These are phyloP conservation scores for Crotalaria pallida DNA, from an alignment of 306 rosid species.

Conservation along the genomic window DNA sequence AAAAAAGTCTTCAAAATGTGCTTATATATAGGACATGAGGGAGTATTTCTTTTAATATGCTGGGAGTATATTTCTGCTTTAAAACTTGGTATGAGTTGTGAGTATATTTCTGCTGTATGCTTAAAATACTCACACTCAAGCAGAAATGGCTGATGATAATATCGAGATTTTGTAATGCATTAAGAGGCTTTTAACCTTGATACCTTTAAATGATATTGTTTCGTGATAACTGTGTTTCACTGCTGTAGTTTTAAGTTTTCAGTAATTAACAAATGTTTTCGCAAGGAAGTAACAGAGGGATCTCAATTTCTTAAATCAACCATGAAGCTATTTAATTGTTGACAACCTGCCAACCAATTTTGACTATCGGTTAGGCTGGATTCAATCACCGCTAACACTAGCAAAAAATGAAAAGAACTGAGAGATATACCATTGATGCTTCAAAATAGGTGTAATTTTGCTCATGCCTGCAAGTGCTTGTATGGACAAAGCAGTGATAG, in stretches of 20 bases:
- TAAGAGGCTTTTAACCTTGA: not conserved
- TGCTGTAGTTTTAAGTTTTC: not conserved
- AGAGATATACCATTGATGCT: not conserved
- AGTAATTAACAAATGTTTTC: not conserved
- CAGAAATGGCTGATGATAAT: not conserved
- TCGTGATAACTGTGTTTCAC: not conserved
- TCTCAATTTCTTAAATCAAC: not conserved
- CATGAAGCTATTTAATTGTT: not conserved
- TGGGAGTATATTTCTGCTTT: no score
- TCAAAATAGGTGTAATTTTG: not conserved
- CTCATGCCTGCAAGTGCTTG: conserved; percentile 1
- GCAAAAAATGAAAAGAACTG: not conserved
- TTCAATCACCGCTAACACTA: not conserved
- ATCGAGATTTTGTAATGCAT: not conserved
- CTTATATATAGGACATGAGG: no score
- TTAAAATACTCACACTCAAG: not conserved
- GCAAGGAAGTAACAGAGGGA: not conserved
- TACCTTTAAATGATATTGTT: not conserved
- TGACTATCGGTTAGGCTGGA: not conserved
- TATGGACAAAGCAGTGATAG: not conserved
- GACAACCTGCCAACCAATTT: not conserved
- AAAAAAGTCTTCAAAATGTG: no score
- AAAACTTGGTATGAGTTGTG: not conserved
- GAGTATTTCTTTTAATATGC: no score
- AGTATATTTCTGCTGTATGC: not conserved